Base-by-base conservation (phyloP, 2,329 filamentous ascomycete genomes). In the Fusarium sp. region DNA sequence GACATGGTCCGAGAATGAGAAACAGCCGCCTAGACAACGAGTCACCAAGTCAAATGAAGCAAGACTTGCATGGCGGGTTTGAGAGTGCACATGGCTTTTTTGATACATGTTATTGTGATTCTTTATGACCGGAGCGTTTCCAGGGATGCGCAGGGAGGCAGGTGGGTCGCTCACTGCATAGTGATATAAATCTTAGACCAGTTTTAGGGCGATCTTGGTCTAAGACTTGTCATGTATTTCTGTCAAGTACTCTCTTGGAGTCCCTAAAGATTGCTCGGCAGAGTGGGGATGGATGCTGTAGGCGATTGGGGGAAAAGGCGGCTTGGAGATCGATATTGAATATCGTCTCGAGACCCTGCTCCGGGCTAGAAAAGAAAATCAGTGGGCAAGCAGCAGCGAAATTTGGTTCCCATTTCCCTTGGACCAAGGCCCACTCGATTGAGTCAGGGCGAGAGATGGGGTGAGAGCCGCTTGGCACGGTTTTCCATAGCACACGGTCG, bases 281-380 rank as follows among this genome's bases (percentile, higher is more conserved):
- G 55, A 64, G 71, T 73, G 63, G 71, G 45, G 58, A 64, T 58
- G 46, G 33, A 43, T 51, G 39, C 56, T 42, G 59, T 15, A 65
- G 57, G 36, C 50, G 39, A 72, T 72, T 72, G 60, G 68, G 57
- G 55, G 19, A 55, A 50, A 52, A 62, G 63, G 46, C 36, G 57
- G 53, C 42, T 60, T 71, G 71, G 61, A 71, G 59, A 74, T 73
- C 69, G 59, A 73, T 73, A 65, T 67, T 73, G 69, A 60, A 57
- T 58, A 61, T 62, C 44, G 62, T 69, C 57, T 71, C 46, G 42
- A 72, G 64, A 59, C 59, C 64, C 61, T 69, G 69, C 40, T 44
- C 44, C 50, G 36, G 49, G 22, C 59, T 50, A 65, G 52, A 64
- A 61, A 61, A 57, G 62, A 60, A 65, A 67, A 52, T 50, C 64